Evolutionary conservation across 1,139 yeast genomes (phyloP).

Genomic region (Suhomyces choctaworum): DNA sequence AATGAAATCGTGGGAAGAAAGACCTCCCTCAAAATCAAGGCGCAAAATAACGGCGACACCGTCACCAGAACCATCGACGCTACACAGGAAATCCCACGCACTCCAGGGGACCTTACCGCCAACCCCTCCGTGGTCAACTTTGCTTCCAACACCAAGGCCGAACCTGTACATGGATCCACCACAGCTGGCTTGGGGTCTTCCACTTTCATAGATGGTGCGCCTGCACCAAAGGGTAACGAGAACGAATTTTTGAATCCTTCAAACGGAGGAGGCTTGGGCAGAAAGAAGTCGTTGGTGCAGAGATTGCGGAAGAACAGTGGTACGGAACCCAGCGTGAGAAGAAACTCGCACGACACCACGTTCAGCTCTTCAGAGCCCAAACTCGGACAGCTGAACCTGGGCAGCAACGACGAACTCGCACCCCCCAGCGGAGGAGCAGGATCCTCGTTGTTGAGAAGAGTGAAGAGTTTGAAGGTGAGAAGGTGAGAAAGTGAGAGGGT

Average conservation of each 20-base stretch:
- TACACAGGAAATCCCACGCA: constrained; percentile 6
- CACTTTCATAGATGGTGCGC: constrained; percentile 94
- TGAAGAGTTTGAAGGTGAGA: constrained; percentile 82
- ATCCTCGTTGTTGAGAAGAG: constrained; percentile 69
- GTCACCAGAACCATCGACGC: constrained; percentile 14
- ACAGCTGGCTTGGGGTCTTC: constrained; percentile 90
- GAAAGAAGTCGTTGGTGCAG: constrained; percentile 77
- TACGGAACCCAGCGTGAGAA: constrained; percentile 34
- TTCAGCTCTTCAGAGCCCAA: constrained; percentile 18
- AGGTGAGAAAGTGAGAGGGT: constrained; percentile 18
- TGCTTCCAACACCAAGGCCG: constrained; percentile 68
- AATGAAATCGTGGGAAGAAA: constrained; percentile 39
- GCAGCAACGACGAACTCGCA: constrained; percentile 13
- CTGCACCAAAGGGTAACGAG: constrained; percentile 60
- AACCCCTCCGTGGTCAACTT: constrained; percentile 61
- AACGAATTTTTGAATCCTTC: constrained; percentile 30
- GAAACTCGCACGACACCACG: constrained; percentile 35
- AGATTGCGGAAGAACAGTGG: constrained; percentile 53
- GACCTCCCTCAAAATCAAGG: constrained; percentile 18
- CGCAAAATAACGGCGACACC: constrained; percentile 16
- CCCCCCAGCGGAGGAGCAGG: constrained; percentile 17
- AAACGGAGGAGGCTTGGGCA: constrained; percentile 49
- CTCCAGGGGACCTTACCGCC: constrained; percentile 36
- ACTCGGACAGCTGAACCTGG: constrained; percentile 23
- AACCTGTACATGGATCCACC: constrained; percentile 78